Evolutionary conservation across 1,284 basidiomycete species (phyloP), one percentile per base, ranked within the genome.

Genomic region (Apiotrichum montevideense): DNA sequence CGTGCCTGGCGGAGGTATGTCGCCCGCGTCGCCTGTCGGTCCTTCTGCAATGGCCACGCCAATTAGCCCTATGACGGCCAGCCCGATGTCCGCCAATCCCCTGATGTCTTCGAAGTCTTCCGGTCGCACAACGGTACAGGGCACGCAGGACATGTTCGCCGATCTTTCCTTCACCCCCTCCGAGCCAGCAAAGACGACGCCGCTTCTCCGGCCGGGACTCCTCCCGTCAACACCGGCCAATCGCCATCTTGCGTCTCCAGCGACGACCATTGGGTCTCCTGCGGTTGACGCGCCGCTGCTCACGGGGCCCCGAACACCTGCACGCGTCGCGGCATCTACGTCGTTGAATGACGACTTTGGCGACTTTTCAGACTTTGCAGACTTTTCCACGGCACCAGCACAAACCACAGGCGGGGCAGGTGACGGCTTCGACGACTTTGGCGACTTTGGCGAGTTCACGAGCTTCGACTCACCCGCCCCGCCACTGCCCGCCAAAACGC

Each of bases 321-420:
- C 7, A 6, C 52, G 15, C 7, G 55, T 29, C 15, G 51, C 14
- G 43, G 21, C 21, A 21, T 21, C 29, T 33, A 13, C 45, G 40
- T 15, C 41, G 41, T 15, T 14, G 6, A 42, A 35, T 34, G 53
- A 52, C 33, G 59, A 61, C 51, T 58, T 58, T 44, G 58, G 50
- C 35, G 57, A 59, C 55, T 62, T 54, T 40, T 35, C 21, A 4
- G 53, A 54, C 46, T 54, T 57, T 35, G 43, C 35, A 6, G 56
- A 53, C 52, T 53, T 53, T 35, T 44, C 51, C 13, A 15, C 52
- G 0, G 32, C 43, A 1, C 9, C 51, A 10, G 15, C 46, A 14
- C 13, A 42, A n/a, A 6, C 9, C 9, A n/a, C 10, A 21, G 21
- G 21, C 21, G 21, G 21, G 21, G 21, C 21, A 21, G 21, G 21